Conservation (phyloP, 257 asterid species). For the Salvia hispanica region DNA sequence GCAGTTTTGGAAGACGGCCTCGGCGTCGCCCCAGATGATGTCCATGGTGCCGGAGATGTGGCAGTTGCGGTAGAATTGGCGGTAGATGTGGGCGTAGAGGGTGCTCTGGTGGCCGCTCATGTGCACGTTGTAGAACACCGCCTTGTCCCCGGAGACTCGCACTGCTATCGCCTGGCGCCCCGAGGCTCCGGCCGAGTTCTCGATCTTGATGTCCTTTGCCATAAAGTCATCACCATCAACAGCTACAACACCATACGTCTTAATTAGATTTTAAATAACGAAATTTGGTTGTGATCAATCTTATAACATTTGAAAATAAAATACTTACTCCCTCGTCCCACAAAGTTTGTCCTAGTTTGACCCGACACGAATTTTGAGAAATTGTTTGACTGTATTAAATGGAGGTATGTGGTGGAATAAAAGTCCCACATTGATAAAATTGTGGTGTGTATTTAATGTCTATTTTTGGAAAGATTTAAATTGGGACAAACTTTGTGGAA, state of each 20-base stretch:
- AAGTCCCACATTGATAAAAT: no score
- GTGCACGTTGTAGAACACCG: conserved; percentile 60
- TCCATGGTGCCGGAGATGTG: conserved; percentile 74
- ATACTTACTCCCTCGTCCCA: not conserved
- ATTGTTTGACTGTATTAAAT: no score
- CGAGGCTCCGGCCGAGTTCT: conserved; percentile 71
- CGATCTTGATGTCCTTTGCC: conserved; percentile 69
- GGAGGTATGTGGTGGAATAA: no score
- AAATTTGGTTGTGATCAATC: not conserved
- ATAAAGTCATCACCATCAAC: conserved; percentile 59
- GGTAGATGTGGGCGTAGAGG: conserved; percentile 64
- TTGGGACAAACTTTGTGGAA: no score
- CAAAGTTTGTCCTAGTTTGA: no score
- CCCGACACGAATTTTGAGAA: no score
- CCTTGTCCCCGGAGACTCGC: conserved; percentile 64
- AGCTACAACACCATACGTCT: conserved; percentile 32
- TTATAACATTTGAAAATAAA: not conserved
- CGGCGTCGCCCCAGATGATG: conserved; percentile 76
- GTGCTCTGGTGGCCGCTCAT: conserved; percentile 78
- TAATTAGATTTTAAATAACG: not conserved
- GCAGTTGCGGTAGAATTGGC: conserved; percentile 75
- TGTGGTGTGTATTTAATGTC: no score
- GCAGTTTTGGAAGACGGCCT: conserved; percentile 65
- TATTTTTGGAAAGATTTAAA: no score
- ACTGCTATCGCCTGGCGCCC: conserved; percentile 79